Conservation (phyloP, 371 early-diverging fungal genomes). For the Mortierella sp. region DNA sequence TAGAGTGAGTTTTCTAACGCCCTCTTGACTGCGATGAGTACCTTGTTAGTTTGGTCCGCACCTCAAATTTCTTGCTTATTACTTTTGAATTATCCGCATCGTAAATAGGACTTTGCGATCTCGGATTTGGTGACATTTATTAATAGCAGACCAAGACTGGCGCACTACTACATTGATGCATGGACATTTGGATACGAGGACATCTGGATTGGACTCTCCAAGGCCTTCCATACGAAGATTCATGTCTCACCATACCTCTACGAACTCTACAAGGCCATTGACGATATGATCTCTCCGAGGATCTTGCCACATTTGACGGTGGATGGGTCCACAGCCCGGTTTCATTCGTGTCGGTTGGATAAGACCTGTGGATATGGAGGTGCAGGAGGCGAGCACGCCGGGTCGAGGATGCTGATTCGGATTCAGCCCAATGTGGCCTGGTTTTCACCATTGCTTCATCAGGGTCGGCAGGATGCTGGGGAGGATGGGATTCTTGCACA, state of each 20-base stretch:
- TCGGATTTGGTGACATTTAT: constrained; percentile 50
- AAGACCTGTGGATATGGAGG: constrained; percentile 47
- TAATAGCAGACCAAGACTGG: constrained; percentile 30
- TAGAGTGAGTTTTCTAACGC: constrained; percentile 30
- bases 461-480: background rate
- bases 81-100: background rate
- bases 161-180: constrained; percentile 60
- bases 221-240: constrained; percentile 50
- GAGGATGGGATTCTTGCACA: constrained; percentile 9
- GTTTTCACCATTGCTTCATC: constrained; percentile 29
- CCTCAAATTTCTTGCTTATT: background rate
- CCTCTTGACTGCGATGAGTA: no score
- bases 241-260: constrained; percentile 59
- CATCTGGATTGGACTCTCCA: constrained; percentile 56
- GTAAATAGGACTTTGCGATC: constrained; percentile 34
- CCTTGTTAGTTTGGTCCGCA: background rate
- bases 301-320: constrained; percentile 36
- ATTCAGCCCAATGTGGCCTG: constrained; percentile 53
- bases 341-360: constrained; percentile 49
- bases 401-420: constrained; percentile 38
- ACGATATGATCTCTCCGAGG: constrained; percentile 41
- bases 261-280: constrained; percentile 46
- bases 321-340: constrained; percentile 41
- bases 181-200: constrained; percentile 66
- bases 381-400: constrained; percentile 39